Percentiles rank a stretch among this genome's conserved stretches.
Evolutionary conservation across 768 basidiomycete species (phyloP).

Genomic region (Austroboletus eburneus): DNA sequence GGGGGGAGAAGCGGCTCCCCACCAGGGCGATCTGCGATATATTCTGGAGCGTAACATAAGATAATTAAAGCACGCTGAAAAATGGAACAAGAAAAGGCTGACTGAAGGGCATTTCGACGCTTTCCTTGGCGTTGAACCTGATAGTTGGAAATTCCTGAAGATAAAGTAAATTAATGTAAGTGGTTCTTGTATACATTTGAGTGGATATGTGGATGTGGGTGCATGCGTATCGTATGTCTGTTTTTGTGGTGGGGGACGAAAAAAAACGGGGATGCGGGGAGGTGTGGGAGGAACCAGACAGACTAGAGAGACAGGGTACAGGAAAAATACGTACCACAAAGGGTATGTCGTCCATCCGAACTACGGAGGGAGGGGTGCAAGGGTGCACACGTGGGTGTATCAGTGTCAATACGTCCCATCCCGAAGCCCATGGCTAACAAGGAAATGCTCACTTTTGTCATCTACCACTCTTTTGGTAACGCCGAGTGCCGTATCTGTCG

Average conservation of each 20-base stretch:
- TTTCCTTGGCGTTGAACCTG: slow-evolving; percentile 78
- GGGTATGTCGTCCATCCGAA: slow-evolving; percentile 65
- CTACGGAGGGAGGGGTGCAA: slow-evolving; percentile 23
- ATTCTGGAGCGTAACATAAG: slow-evolving; percentile 32
- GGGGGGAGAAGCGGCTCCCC: slow-evolving; percentile 75
- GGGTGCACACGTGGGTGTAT: not conserved
- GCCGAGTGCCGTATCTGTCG: slow-evolving; percentile 93
- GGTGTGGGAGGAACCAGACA: not conserved
- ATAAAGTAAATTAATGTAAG: not conserved
- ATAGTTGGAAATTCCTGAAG: slow-evolving; percentile 89
- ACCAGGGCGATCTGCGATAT: slow-evolving; percentile 41
- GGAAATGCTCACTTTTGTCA: slow-evolving; percentile 51
- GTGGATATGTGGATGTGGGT: too few species aligned
- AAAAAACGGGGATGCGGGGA: not conserved
- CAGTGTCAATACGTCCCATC: not conserved
- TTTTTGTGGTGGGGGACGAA: not conserved
- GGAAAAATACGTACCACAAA: slow-evolving; percentile 50
- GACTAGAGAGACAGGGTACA: not conserved
- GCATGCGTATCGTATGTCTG: too few species aligned
- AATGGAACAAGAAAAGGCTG: slow-evolving; percentile 28
- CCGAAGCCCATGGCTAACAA: not conserved
- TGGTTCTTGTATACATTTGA: too few species aligned
- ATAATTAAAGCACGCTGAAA: not conserved
- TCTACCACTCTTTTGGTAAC: slow-evolving; percentile 82
- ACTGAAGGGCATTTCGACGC: slow-evolving; percentile 99